Conservation (phyloP, 2,329 filamentous ascomycete genomes). For the Colletotrichum destructivum region DNA sequence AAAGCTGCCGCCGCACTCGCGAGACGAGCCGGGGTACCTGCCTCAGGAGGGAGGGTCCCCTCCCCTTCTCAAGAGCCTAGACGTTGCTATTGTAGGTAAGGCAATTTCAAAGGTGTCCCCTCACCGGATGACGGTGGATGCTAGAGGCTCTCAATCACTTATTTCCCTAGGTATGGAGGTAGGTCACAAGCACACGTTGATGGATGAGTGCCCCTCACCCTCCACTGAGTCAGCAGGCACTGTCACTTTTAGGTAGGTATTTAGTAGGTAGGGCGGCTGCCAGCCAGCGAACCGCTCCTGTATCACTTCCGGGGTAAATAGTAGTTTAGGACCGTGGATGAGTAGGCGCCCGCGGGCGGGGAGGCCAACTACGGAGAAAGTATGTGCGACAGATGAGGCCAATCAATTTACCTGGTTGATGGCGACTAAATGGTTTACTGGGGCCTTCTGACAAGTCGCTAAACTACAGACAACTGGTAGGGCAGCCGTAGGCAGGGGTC, state of each 20-base stretch:
- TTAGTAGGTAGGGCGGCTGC: too few species aligned
- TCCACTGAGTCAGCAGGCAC: neutral
- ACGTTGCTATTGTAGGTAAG: neutral
- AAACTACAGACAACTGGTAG: conserved; percentile 18
- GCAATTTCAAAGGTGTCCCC: neutral
- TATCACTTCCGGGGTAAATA: neutral
- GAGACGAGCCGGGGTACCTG: conserved; percentile 3
- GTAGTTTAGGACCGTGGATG: conserved; percentile 6
- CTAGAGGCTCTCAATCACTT: neutral
- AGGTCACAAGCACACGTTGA: neutral
- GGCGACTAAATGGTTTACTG: neutral
- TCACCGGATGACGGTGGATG: neutral
- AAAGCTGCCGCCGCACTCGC: neutral
- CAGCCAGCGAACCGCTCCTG: neutral
- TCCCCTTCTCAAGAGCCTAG: too few species aligned
- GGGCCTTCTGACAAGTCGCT: neutral
- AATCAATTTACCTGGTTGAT: neutral
- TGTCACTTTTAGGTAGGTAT: neutral
- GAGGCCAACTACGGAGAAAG: neutral
- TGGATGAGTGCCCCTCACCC: neutral
- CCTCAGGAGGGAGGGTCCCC: conserved; percentile 14
- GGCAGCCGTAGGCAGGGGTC: conserved; percentile 26
- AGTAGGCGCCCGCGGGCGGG: neutral
- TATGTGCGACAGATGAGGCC: neutral
- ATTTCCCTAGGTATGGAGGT: neutral